Conservation (phyloP, 78 protist genomes). For the Planoprotostelium fungivorum region DNA sequence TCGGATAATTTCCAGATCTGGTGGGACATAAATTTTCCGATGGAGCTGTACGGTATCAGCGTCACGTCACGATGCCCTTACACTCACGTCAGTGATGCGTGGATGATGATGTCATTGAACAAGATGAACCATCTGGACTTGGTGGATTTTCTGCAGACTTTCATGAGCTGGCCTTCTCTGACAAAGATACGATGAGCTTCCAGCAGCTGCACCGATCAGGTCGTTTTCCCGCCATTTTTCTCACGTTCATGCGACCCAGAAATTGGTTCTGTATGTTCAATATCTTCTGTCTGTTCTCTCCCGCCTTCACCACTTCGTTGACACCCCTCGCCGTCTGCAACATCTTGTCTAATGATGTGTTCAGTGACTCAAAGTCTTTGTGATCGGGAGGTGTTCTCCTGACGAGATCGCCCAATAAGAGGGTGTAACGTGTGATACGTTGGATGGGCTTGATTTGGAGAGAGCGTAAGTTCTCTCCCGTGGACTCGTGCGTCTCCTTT, state of each 20-base stretch:
- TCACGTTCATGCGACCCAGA: background rate
- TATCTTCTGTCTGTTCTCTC: conserved; percentile 35
- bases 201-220: background rate
- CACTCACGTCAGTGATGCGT: conserved; percentile 1
- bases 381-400: conserved; percentile 27
- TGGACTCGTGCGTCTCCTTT: background rate
- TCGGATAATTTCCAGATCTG: background rate
- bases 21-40: background rate
- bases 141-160: conserved; percentile 46
- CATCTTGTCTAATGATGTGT: conserved; percentile 10
- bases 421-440: conserved; percentile 39
- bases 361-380: conserved; percentile 3
- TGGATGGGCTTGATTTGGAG: conserved; percentile 53
- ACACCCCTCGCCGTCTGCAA: background rate
- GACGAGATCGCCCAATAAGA: conserved; percentile 29
- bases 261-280: conserved; percentile 26
- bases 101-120: conserved; percentile 35
- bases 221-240: background rate
- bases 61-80: background rate
- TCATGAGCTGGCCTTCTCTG: conserved; percentile 43
- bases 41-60: background rate
- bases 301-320: conserved; percentile 39
- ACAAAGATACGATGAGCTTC: conserved; percentile 31
- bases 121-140: conserved; percentile 43
- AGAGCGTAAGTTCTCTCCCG: background rate